Conservation (phyloP, 2,329 filamentous ascomycete species). For the Fusarium praegraminearum region DNA sequence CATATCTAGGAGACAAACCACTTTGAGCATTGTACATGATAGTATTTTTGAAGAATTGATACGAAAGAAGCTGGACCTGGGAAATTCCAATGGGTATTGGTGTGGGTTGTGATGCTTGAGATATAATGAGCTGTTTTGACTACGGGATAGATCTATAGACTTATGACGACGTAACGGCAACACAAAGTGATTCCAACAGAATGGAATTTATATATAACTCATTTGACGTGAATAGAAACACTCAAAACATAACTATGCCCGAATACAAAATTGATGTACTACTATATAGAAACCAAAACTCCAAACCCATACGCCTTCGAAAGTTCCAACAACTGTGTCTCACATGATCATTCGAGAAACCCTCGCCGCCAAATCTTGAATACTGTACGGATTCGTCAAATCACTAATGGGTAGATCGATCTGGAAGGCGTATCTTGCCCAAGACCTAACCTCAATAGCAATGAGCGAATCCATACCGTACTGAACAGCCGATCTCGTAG, state of each 20-base stretch:
- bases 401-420: constrained; percentile 44
- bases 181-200: neutral
- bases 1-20: constrained; percentile 4
- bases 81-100: neutral
- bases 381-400: constrained; percentile 44
- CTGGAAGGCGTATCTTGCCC: constrained; percentile 45
- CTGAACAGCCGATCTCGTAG: constrained; percentile 40
- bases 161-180: neutral
- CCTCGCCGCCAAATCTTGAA: constrained; percentile 40
- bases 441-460: constrained; percentile 43
- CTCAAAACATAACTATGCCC: neutral
- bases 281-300: constrained; percentile 3
- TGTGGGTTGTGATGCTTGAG: neutral
- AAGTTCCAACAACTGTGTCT: neutral
- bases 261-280: neutral
- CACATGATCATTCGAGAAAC: constrained; percentile 38
- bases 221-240: neutral
- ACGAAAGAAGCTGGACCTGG: neutral
- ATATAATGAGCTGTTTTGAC: neutral
- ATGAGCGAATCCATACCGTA: constrained; percentile 45
- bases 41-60: neutral
- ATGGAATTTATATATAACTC: neutral
- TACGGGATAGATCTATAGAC: neutral
- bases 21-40: neutral
- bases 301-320: neutral